phyloP scores from a whole-genome alignment of 345 rosid species.

The Psidium friedrichsthalianum region DNA sequence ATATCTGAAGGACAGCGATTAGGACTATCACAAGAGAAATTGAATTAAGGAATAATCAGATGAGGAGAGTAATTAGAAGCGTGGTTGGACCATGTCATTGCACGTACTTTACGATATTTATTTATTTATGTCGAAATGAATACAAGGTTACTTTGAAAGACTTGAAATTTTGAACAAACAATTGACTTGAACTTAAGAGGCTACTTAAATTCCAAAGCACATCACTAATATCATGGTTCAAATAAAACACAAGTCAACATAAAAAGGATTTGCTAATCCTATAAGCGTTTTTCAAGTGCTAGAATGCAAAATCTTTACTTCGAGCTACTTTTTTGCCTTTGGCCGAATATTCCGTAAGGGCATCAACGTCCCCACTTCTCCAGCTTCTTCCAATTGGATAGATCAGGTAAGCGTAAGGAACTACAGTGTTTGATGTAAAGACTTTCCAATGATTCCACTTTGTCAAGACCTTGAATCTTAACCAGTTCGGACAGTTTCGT shows the following conservation, averaged over 20 bases:
- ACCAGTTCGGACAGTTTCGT: rapidly evolving
- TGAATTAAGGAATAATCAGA: neutral
- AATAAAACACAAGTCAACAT: neutral
- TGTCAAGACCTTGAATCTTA: neutral
- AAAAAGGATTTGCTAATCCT: neutral
- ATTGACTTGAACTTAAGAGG: neutral
- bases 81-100: rapidly evolving
- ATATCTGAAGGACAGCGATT: neutral
- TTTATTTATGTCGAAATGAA: neutral
- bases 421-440: rapidly evolving
- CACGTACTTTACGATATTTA: rapidly evolving
- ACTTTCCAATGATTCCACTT: rapidly evolving
- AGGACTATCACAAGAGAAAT: neutral
- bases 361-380: neutral
- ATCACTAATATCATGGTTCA: neutral
- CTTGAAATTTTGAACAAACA: neutral
- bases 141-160: neutral
- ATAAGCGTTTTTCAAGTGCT: neutral
- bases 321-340: neutral
- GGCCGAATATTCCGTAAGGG: rapidly evolving
- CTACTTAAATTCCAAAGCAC: neutral
- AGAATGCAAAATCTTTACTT: neutral
- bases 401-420: neutral
- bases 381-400: neutral
- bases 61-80: neutral